Evolutionary conservation across 2,329 filamentous ascomycete species (phyloP), one percentile per base, ranked within the genome.

Genomic region (Tolypocladium sp.): DNA sequence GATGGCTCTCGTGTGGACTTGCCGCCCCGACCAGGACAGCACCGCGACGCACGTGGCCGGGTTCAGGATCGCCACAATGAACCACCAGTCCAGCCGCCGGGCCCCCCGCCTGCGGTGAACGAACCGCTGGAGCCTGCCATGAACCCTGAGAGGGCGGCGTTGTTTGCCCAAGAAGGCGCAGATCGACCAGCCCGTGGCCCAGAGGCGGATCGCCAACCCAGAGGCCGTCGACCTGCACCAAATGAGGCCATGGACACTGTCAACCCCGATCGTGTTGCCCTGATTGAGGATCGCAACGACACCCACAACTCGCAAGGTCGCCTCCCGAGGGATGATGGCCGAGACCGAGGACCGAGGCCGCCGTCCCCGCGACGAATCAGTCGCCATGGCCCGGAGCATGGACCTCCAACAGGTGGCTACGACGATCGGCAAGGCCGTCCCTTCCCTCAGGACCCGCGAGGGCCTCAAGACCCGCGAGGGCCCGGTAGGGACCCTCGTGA

Each of bases 101-200:
- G 67, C 2, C 63, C 71, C 40, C 59, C 58, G 12, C 35, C 65
- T 41, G 58, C 70, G 41, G 60, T 60, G 17, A 37, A 62, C 4
- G 67, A 69, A 5, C 52, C 64, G 4, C 67, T 72, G 22, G 82
- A 81, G 13, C 79, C 80, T 9, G 72, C 74, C 10, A 80, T 84
- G 65, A 84, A 84, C 61, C 81, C 82, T 1, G 80, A 83, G 57
- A 76, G 82, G 59, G 80, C 81, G 37, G 76, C 80, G 10, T 70
- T 82, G 6, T 77, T 83, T 57, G 73, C 74, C 1, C 65, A 75
- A 60, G 72, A 76, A 33, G 63, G 61, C 25, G 58, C 63, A 37
- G 68, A 70, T 27, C 64, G 68, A 35, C 40, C 63, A n/a, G 12
- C 61, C 37, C 67, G 70, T n/a, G 65, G 62, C 25, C 63, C 64